Evolutionary conservation across 345 rosid genomes (phyloP).

Genomic region (Turritis glabra): DNA sequence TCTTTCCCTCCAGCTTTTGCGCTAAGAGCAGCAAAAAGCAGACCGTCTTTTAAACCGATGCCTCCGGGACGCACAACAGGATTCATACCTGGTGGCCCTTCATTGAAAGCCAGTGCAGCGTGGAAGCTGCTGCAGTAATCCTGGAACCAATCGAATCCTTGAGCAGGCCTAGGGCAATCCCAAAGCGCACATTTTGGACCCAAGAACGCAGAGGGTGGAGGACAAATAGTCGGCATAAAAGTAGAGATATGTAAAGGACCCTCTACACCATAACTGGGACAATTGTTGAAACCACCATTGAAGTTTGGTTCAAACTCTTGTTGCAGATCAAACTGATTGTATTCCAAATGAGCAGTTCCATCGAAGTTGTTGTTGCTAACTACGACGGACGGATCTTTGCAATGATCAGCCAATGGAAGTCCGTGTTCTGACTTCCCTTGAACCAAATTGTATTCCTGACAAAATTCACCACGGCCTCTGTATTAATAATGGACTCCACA

Average conservation of each 20-base stretch:
- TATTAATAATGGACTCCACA: not conserved
- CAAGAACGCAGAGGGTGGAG: slow-evolving; percentile 89
- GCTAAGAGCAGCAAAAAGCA: slow-evolving; percentile 83
- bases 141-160: slow-evolving; percentile 79
- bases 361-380: slow-evolving; percentile 45
- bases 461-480: slow-evolving; percentile 15
- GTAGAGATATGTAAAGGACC: slow-evolving; percentile 56
- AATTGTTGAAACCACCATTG: slow-evolving; percentile 49
- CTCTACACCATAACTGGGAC: slow-evolving; percentile 51
- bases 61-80: slow-evolving; percentile 93
- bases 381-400: slow-evolving; percentile 56
- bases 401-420: slow-evolving; percentile 51
- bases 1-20: slow-evolving; percentile 84
- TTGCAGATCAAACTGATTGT: slow-evolving; percentile 65
- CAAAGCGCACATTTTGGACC: slow-evolving; percentile 99
- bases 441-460: slow-evolving; percentile 58
- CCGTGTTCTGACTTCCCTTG: slow-evolving; percentile 61
- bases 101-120: slow-evolving; percentile 75
- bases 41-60: slow-evolving; percentile 82
- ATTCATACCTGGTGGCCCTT: slow-evolving; percentile 92
- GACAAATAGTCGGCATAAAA: slow-evolving; percentile 67
- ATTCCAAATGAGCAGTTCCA: slow-evolving; percentile 56
- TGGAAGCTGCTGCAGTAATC: slow-evolving; percentile 96
- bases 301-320: slow-evolving; percentile 66
- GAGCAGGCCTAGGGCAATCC: slow-evolving; percentile 99